Percentiles rank a stretch among this genome's conserved stretches.
Evolutionary conservation across 495 filamentous ascomycete species (phyloP).

Genomic region (Oidiodendron maius): DNA sequence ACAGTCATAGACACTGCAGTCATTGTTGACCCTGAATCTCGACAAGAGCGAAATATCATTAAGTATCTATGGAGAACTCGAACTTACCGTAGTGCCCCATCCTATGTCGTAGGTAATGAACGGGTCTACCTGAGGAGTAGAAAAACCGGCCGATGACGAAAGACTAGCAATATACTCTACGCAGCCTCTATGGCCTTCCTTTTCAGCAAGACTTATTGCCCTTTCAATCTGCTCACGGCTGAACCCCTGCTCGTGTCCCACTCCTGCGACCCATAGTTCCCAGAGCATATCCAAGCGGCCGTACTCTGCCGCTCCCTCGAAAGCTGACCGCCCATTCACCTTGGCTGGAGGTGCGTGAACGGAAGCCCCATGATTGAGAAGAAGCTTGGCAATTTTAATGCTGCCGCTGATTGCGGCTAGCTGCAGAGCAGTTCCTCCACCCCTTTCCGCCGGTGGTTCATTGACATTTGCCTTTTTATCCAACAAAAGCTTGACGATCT

Average conservation of each 20-base stretch:
- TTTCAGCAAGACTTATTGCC: slow-evolving; percentile 6
- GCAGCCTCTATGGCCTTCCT: slow-evolving; percentile 9
- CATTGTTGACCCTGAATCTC: no score
- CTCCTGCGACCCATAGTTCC: slow-evolving; percentile 6
- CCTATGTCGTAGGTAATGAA: no score
- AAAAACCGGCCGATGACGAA: no score
- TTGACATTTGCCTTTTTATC: no score
- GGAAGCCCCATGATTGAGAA: slow-evolving; percentile 22
- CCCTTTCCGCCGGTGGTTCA: slow-evolving; percentile 1
- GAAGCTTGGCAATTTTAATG: slow-evolving; percentile 13
- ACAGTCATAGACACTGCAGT: no score
- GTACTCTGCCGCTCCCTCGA: slow-evolving; percentile 37
- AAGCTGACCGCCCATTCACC: slow-evolving; percentile 28
- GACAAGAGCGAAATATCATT: no score
- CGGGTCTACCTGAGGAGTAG: no score
- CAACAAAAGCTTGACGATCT: slow-evolving; percentile 8
- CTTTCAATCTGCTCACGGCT: slow-evolving; percentile 7
- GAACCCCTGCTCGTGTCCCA: background rate
- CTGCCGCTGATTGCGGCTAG: slow-evolving; percentile 23
- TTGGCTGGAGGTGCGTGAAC: slow-evolving; percentile 24
- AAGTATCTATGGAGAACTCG: no score
- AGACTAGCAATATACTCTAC: no score
- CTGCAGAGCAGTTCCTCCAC: slow-evolving; percentile 27
- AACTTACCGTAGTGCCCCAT: no score
- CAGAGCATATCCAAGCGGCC: slow-evolving; percentile 35